Conservation (phyloP, 306 rosid species). For the Astragalus membranaceus region DNA sequence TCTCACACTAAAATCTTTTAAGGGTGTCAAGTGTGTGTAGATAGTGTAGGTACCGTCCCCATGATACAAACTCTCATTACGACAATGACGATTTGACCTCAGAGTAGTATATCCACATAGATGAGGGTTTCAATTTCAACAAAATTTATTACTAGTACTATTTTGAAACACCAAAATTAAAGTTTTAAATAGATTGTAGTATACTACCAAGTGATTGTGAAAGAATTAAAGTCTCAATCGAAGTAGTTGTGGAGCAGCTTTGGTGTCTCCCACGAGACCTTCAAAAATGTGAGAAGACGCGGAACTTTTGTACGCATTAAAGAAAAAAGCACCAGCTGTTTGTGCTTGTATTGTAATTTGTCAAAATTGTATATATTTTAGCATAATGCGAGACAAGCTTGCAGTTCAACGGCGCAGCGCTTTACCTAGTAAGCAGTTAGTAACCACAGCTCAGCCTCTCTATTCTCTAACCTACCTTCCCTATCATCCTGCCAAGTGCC, state of each 20-base stretch:
- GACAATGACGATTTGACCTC: too few species aligned
- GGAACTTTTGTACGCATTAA: not conserved
- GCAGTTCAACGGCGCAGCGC: slow-evolving; percentile 32
- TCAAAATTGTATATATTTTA: not conserved
- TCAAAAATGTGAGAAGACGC: not conserved
- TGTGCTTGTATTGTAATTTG: not conserved
- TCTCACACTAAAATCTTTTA: too few species aligned
- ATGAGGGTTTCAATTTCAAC: too few species aligned
- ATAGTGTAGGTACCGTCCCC: too few species aligned
- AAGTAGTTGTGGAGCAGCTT: slow-evolving; percentile 17
- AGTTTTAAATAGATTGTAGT: not conserved
- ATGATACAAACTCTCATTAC: too few species aligned
- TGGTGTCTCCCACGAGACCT: slow-evolving; percentile 38
- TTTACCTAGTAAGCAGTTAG: not conserved
- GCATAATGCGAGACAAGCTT: slow-evolving; percentile 28
- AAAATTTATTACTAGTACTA: not conserved
- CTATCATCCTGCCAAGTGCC: slow-evolving; percentile 27
- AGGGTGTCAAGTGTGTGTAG: too few species aligned
- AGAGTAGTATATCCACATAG: too few species aligned
- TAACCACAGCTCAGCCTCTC: not conserved
- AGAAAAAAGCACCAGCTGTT: slow-evolving; percentile 17
- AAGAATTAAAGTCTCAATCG: slow-evolving; percentile 10
- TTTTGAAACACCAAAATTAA: not conserved
- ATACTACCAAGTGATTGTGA: not conserved
- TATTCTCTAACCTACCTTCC: slow-evolving; percentile 26